Conservation (phyloP, 2,329 filamentous ascomycete genomes). For the Monilinia aucupariae region DNA sequence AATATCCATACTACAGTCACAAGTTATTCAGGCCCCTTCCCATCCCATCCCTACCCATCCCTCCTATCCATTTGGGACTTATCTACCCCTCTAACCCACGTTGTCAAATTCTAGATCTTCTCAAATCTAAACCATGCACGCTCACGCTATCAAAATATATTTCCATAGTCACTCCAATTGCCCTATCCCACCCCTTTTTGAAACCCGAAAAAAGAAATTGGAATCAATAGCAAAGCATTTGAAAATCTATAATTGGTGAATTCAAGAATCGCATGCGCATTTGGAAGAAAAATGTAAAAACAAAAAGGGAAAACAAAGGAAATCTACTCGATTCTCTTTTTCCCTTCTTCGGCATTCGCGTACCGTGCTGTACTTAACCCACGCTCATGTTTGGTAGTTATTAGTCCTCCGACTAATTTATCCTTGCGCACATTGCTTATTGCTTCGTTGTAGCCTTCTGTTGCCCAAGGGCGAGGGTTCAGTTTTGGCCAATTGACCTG, state of each 20-base stretch:
- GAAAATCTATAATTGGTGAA: not conserved
- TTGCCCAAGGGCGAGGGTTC: slow-evolving; percentile 78
- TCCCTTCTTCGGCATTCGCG: slow-evolving; percentile 87
- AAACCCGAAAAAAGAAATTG: not conserved
- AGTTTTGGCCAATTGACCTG: slow-evolving; percentile 98
- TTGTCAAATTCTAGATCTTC: slow-evolving; percentile 2
- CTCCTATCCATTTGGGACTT: not conserved
- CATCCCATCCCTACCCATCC: not conserved
- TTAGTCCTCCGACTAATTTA: slow-evolving; percentile 69
- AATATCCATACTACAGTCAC: not conserved
- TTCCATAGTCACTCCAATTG: not conserved
- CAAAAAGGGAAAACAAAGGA: not conserved
- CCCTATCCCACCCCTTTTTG: not conserved
- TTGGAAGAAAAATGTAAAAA: slow-evolving; percentile 3
- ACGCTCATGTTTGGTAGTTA: slow-evolving; percentile 65
- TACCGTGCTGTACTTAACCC: slow-evolving; percentile 78
- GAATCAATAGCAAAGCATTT: not conserved
- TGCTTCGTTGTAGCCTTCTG: slow-evolving; percentile 84
- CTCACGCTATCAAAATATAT: not conserved
- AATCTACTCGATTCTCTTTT: slow-evolving; percentile 80
- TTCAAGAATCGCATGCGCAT: slow-evolving; percentile 1
- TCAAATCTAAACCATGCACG: slow-evolving; percentile 5
- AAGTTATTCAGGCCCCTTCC: not conserved
- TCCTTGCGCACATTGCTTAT: slow-evolving; percentile 78
- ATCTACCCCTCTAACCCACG: not conserved